Percentiles rank a stretch among this genome's conserved stretches.
Conservation (phyloP, 2,329 filamentous ascomycete species). For the Penicillium sp. region DNA sequence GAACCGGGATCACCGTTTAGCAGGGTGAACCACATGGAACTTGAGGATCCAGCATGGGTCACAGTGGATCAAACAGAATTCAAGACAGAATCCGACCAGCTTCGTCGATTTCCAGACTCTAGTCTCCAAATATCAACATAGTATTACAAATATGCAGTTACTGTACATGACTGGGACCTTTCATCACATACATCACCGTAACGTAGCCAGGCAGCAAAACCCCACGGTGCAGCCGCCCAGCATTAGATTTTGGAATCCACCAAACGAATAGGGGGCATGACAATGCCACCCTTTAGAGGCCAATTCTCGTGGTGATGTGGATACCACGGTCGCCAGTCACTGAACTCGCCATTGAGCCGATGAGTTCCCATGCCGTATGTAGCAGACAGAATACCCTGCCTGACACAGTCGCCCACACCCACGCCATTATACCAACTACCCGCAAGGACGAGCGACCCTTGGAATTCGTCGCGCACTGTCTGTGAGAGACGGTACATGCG, state of each 20-base stretch:
- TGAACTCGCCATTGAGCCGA: conserved; percentile 18
- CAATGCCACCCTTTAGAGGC: conserved; percentile 32
- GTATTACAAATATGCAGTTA: background rate
- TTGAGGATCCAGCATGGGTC: background rate
- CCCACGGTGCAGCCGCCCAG: background rate
- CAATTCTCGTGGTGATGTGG: conserved; percentile 21
- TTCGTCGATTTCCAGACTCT: background rate
- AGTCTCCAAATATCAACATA: background rate
- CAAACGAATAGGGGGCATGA: conserved; percentile 25
- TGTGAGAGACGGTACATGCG: conserved; percentile 57
- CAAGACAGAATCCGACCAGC: background rate
- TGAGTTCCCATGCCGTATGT: conserved; percentile 39
- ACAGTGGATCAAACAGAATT: background rate
- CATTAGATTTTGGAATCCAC: conserved; percentile 13
- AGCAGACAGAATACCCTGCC: conserved; percentile 54
- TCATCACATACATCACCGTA: background rate
- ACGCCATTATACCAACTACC: conserved; percentile 52
- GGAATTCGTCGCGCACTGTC: conserved; percentile 55
- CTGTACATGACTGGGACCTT: background rate
- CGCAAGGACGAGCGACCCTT: conserved; percentile 61
- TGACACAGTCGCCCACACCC: conserved; percentile 55
- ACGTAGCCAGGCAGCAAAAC: background rate
- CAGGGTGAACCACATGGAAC: background rate
- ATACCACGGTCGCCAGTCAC: conserved; percentile 21
- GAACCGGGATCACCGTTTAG: background rate